phyloP scores from a whole-genome alignment of 305 asterid genomes.

The Fraxinus platypoda region DNA sequence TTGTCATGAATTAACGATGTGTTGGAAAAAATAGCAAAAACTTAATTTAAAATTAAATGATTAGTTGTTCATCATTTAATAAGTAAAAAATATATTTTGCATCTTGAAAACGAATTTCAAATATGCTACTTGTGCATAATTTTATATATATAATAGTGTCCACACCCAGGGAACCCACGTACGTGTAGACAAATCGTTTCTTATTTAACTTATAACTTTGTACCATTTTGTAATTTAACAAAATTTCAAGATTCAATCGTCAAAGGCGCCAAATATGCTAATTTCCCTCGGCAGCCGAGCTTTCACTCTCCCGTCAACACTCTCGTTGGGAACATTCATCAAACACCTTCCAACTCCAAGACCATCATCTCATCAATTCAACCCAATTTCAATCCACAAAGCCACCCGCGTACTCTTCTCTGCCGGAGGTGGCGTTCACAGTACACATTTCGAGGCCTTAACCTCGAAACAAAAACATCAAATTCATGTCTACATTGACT shows the following conservation, averaged over 20 bases:
- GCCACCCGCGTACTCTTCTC: slow-evolving; percentile 19
- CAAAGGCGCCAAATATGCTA: slow-evolving; percentile 45
- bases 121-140: too few relatives aligned
- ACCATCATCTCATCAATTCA: slow-evolving; percentile 31
- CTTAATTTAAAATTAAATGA: neutral
- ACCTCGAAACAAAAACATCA: slow-evolving; percentile 55
- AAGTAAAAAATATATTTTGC: neutral
- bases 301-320: slow-evolving; percentile 16
- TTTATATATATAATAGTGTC: too few relatives aligned
- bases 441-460: slow-evolving; percentile 44
- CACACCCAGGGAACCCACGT: too few relatives aligned
- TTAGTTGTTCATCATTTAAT: neutral
- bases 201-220: neutral
- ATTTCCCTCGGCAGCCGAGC: slow-evolving; percentile 28
- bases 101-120: neutral
- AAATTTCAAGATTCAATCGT: neutral
- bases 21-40: neutral
- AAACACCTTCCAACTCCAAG: slow-evolving; percentile 51
- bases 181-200: too few relatives aligned
- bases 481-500: slow-evolving; percentile 55
- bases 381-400: slow-evolving; percentile 20
- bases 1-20: neutral
- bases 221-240: too few relatives aligned
- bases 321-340: slow-evolving; percentile 57
- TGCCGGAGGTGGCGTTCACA: slow-evolving; percentile 18